Base-by-base conservation (phyloP, 192 early-diverging fungal genomes). In the Podila verticillata region DNA sequence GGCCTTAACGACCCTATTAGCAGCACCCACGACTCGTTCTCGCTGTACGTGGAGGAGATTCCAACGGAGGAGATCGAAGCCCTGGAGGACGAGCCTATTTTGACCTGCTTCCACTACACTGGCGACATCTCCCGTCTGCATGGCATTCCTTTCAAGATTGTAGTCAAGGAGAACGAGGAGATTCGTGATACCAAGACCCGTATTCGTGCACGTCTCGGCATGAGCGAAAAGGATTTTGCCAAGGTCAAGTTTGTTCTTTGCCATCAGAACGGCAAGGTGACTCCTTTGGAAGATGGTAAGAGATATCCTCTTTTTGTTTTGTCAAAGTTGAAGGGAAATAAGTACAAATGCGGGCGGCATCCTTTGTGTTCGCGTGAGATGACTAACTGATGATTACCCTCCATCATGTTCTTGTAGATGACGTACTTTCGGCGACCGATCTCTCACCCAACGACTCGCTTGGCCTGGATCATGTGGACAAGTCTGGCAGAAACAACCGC, bases 141-240 rank as follows among this genome's bases (percentile, higher is more conserved):
- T 78, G 88, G 95, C 48, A 84, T 95, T 36, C 97, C 97, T 30
- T 97, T 99, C 84, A 83, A 83, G 63, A 93, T 98, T 65, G 71
- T 90, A 32, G 70, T 95, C 39, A 87, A 83, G 35, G 72, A 84
- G 86, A 92, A 87, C 56, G 95, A 96, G 71, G 24, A 78, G 22
- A 89, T 94, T 70, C 48, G 85, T 17, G 90, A 89, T 2, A 94
- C 94, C 24, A 94, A 92, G 88, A 66, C 74, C 62, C 88, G 96
- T 8, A 84, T 98, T 65, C 90, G 89, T 63, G 77, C 58, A 63
- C 82, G 90, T 36, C 85, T 93, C 26, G 94, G 94, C 15, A 87
- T 94, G 89, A 87, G 86, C 72, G 93, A 96, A 48, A 95, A 94
- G 85, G 96, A 98, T 44, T 93, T 93, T 65, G 85, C 77, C 1